Evolutionary conservation across 129 eudicot species (phyloP).

Genomic region (Sambucus nigra): DNA sequence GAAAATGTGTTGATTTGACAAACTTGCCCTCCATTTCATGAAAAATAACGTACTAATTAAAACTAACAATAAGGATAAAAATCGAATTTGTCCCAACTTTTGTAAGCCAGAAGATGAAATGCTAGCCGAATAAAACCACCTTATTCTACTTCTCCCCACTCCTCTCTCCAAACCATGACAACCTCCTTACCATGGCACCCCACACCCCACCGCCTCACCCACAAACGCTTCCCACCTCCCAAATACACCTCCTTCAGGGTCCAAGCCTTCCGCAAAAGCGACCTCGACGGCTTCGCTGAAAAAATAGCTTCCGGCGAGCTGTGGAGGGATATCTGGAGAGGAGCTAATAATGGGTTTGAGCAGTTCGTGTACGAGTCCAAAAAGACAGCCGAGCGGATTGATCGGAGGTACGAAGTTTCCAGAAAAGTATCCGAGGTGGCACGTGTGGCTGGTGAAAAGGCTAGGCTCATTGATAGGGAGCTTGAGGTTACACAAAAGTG

Average conservation of each 20-base stretch:
- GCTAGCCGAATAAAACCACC: neutral
- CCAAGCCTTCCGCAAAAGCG: conserved; percentile 62
- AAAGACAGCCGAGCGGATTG: conserved; percentile 80
- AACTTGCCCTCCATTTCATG: too few relatives aligned
- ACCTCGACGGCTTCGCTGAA: conserved; percentile 55
- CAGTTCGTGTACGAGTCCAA: conserved; percentile 54
- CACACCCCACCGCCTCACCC: conserved; percentile 27
- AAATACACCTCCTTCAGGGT: conserved; percentile 17
- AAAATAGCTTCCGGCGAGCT: conserved; percentile 62
- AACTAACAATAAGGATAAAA: neutral
- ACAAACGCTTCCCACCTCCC: conserved; percentile 7
- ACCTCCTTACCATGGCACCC: conserved; percentile 69
- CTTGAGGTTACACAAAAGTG: too few relatives aligned
- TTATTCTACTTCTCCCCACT: neutral
- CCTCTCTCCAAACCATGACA: conserved; percentile 27
- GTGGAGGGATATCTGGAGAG: conserved; percentile 72
- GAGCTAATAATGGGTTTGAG: conserved; percentile 79
- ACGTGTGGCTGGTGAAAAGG: too few relatives aligned
- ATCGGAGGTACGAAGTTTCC: conserved; percentile 58
- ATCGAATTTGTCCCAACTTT: neutral
- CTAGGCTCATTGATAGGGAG: too few relatives aligned
- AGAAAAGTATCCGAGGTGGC: too few relatives aligned
- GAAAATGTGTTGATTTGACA: too few relatives aligned
- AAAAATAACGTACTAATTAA: too few relatives aligned
- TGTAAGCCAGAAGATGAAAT: neutral